Base-by-base conservation (phyloP, 164 flowering plant genomes). In the Cinnamomum chago region DNA sequence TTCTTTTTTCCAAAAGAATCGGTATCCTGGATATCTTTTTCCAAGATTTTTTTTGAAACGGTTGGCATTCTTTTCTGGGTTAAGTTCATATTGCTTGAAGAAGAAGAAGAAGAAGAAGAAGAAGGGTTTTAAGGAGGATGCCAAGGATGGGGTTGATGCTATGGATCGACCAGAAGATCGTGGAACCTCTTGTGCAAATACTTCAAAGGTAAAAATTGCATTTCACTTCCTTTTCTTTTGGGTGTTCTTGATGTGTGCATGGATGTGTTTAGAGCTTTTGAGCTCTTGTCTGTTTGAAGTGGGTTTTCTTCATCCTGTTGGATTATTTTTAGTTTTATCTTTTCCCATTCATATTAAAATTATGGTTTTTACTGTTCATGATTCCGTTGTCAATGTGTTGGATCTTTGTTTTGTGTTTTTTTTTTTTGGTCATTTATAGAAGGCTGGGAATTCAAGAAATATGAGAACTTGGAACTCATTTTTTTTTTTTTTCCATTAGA, bases 101-200 rank as follows among this genome's bases (percentile, higher is more conserved):
- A 18, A 55, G 60, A 51, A 51, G 58, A 55, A 55, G 60, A 55
- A 55, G n/a, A 18, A 55, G 60, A 51, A 51, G 58, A 55, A 55
- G 60, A 55, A 55, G n/a, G n/a, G 60, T 0, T 55, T 55, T 15
- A 55, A 5, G 20, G 25, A 65, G 62, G 73, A 79, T 81, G 84
- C 20, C 55, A 78, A 75, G 70, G 65, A 76, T 72, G 10, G 77
- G 78, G 1, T 28, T 88, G 74, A 67, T 40, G 13, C 58, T 81
- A 67, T 94, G 98, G 98, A 58, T 90, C 65, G 79, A 86, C 58
- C 75, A 70, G 67, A 92, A 90, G 85, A 71, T 94, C 73, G 79
- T 86, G 22, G 96, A 94, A 76, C 98, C 97, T 65, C 86, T 92
- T 76, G 76, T 87, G 72, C 90, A 82, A 69, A 91, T 92, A 70